Base-by-base conservation (phyloP, 257 asterid species). In the Linderniella brevidens region DNA sequence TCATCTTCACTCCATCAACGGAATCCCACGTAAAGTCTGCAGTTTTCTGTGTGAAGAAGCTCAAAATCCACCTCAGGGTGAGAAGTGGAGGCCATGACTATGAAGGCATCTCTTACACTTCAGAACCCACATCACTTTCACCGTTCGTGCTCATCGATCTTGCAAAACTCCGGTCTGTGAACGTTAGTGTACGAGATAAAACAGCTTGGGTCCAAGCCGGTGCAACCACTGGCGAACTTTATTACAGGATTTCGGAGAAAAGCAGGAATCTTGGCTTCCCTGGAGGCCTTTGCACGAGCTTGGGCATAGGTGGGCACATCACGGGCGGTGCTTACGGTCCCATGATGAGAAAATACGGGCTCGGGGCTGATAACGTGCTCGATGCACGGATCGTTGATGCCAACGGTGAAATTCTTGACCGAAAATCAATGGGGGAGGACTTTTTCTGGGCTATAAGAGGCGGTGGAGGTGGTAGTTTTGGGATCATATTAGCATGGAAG, bases 301-400 rank as follows among this genome's bases (percentile, higher is more conserved):
- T 58, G 32, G 63, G 63, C 50, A 45, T 58, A 16, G 63, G 63
- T 25, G 63, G 63, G 52, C 63, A 58, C 14, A 58, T 58, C 17
- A 58, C 57, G 17, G 63, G 63, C 17, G 63, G 63, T 10, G 63
- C 57, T n/a, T 58, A 58, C 16, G 63, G 63, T 17, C 15, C 35
- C 9, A 49, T 58, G 63, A 41, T 58, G 63, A 50, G 63, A 36
- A 58, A 58, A 50, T 58, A 35, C 16, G 63, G 63, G 35, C 63
- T 58, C n/a, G 49, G 52, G 7, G 64, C 48, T 18, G 64, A 59
- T 45, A 59, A 59, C 20, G 64, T 59, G 16, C 14, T 59, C 29
- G 51, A 46, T 11, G 51, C 51, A 11, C 15, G 35, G 32, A 46
- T 46, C 10, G 36, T 46, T 0, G 32, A 16, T 19, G 51, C 14